These are phyloP conservation scores for Vinca major DNA, from an alignment of 305 asterid species.

Conservation along the genomic window DNA sequence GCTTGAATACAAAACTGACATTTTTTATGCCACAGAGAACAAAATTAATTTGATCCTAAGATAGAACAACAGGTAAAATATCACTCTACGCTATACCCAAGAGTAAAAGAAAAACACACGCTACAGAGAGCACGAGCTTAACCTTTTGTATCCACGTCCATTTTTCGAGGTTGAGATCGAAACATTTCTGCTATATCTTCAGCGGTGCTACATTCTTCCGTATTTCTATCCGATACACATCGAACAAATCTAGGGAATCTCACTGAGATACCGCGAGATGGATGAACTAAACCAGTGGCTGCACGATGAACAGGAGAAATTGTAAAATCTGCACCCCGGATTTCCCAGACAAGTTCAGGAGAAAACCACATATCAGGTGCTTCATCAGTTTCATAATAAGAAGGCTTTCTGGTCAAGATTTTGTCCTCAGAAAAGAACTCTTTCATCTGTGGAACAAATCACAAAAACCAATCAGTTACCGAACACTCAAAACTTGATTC, in stretches of 20 bases:
- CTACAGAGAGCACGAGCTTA: neutral
- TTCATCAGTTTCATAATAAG: conserved; percentile 70
- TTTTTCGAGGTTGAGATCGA: conserved; percentile 59
- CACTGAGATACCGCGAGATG: conserved; percentile 74
- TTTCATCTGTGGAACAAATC: conserved; percentile 49
- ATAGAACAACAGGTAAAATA: too few species aligned
- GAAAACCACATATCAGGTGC: conserved; percentile 77
- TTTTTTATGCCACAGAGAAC: too few species aligned
- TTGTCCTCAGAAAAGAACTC: conserved; percentile 55
- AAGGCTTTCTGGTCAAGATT: conserved; percentile 47
- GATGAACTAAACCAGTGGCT: conserved; percentile 66
- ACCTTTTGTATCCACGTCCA: conserved; percentile 39
- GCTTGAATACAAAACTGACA: too few species aligned
- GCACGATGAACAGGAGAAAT: conserved; percentile 81
- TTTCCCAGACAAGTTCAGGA: conserved; percentile 73
- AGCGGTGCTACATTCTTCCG: conserved; percentile 77
- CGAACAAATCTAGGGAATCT: conserved; percentile 69
- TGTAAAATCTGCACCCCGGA: conserved; percentile 72
- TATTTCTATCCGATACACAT: conserved; percentile 48
- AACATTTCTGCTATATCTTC: conserved; percentile 66
- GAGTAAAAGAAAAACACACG: too few species aligned
- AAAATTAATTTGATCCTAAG: too few species aligned
- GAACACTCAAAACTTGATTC: neutral
- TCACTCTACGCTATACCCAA: too few species aligned
- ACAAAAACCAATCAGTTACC: conserved; percentile 8